A percentile compares a stretch with the other conserved stretches of the same genome.
These are phyloP conservation scores for Nadsonia starkeyi-henricii DNA, from an alignment of 1,139 yeast genomes.

Conservation along the genomic window DNA sequence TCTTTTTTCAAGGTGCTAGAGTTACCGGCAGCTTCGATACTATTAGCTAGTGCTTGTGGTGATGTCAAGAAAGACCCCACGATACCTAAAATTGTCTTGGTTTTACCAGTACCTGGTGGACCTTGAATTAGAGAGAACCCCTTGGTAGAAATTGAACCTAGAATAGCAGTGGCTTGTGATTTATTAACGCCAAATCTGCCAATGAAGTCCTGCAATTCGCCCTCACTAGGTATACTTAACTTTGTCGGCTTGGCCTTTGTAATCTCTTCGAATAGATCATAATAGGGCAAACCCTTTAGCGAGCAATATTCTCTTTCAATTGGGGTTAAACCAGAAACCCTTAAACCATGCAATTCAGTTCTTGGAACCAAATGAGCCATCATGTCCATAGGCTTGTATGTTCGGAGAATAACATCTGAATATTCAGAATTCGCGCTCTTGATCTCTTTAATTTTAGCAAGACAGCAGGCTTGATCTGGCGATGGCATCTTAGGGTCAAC, in stretches of 20 bases:
- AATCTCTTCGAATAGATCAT: constrained; percentile 55
- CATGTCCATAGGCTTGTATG: constrained; percentile 36
- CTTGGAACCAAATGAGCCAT: constrained; percentile 50
- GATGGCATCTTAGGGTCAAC: constrained; percentile 14
- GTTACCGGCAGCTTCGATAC: constrained; percentile 26
- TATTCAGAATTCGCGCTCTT: constrained; percentile 44
- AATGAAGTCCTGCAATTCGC: constrained; percentile 28
- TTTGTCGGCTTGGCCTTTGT: constrained; percentile 48
- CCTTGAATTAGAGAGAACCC: constrained; percentile 95
- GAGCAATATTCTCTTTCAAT: constrained; percentile 88
- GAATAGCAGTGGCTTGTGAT: constrained; percentile 83
- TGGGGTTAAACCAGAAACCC: constrained; percentile 76
- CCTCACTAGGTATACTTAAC: constrained; percentile 28
- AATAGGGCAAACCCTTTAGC: constrained; percentile 64
- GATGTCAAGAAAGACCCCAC: constrained; percentile 58
- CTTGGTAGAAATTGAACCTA: constrained; percentile 47
- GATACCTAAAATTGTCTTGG: constrained; percentile 88
- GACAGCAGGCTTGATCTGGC: constrained; percentile 32
- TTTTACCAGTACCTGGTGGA: constrained; percentile 97
- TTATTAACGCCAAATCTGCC: constrained; percentile 49
- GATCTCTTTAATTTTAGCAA: constrained; percentile 67
- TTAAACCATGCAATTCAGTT: constrained; percentile 48
- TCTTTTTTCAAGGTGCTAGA: constrained; percentile 8
- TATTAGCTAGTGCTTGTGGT: constrained; percentile 15
- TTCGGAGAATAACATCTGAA: constrained; percentile 63